Evolutionary conservation across 2,329 filamentous ascomycete species (phyloP), one percentile per base, ranked within the genome.

Genomic region (Penicillium griseofulvum): DNA sequence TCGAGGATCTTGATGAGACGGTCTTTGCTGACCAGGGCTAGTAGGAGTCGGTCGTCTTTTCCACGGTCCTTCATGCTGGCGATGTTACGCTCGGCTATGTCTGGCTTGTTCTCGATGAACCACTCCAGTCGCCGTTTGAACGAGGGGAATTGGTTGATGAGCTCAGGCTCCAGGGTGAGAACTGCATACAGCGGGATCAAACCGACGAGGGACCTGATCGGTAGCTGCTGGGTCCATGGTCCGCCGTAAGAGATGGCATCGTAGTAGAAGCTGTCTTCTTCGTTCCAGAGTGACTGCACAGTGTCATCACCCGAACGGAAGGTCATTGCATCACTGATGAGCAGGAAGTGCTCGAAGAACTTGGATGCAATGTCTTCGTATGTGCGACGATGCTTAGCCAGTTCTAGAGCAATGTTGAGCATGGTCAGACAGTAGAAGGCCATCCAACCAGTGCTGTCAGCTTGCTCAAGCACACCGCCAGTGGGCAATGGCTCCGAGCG

Each of bases 361-460:
- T 97, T 97, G 48, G 91, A 95, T 1, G 93, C 92, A 78, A 97
- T 87, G 69, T 97, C 93, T 78, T 97, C 93, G 73, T 97, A 97
- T 54, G 88, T 96, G 38, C 92, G 87, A 43, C 94, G 87, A 72
- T 97, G 91, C 78, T 97, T 97, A 56, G 93, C 92, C 63, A 97
- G 82, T 76, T 97, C 94, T 12, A 97, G 83, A 14, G 92, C 87
- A 68, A 97, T 97, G 76, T 97, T 97, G 68, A 97, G 82, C 93
- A 97, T 97, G 77, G 87, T 91, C 59, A 97, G 78, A 68, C 89
- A 96, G 79, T 96, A 97, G 74, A 97, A 97, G 10, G 90, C 93
- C 93, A 97, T 97, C 93, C 93, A 97, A 31, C 93, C 93, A 10
- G 93, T 97, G 71, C 91, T 96, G 80, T 97, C 93, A 17, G 94